Evolutionary conservation across 441 rosid species (phyloP).

Genomic region (Biscutella laevigata): DNA sequence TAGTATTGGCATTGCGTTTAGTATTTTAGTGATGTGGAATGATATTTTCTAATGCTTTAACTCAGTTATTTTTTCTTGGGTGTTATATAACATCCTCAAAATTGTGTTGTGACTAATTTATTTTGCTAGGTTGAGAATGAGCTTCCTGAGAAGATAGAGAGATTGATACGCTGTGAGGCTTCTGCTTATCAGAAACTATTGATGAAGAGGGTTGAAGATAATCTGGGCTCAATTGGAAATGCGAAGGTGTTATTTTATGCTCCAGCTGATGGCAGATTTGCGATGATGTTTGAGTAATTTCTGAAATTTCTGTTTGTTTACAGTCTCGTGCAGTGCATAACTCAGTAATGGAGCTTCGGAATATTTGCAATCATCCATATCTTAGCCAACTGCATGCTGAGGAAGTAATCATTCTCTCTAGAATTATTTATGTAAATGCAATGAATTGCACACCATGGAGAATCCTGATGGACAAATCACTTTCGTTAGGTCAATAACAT

Average conservation of each 20-base stretch:
- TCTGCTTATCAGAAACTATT: slow-evolving; percentile 93
- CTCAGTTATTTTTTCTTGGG: neutral
- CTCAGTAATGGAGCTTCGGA: slow-evolving; percentile 95
- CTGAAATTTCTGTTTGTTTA: slow-evolving; percentile 10
- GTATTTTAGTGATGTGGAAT: neutral
- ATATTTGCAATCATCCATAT: slow-evolving; percentile 96
- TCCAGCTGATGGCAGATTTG: neutral
- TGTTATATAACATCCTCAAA: slow-evolving; percentile 21
- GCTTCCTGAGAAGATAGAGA: slow-evolving; percentile 91
- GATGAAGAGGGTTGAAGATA: slow-evolving; percentile 94
- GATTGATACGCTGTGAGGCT: slow-evolving; percentile 87
- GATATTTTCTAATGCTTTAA: neutral
- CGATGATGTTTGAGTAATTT: slow-evolving; percentile 2
- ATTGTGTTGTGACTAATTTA: slow-evolving; percentile 33
- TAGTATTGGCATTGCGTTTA: too few relatives aligned
- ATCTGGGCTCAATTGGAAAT: slow-evolving; percentile 85
- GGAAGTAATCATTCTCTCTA: slow-evolving; percentile 44
- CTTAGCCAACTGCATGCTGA: slow-evolving; percentile 90
- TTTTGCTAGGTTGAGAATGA: slow-evolving; percentile 74
- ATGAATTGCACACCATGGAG: neutral
- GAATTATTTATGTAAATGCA: neutral
- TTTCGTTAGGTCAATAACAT: slow-evolving; percentile 53
- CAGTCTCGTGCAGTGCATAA: slow-evolving; percentile 92
- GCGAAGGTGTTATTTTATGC: slow-evolving; percentile 47
- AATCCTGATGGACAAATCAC: neutral